Base-by-base conservation (phyloP, 495 filamentous ascomycete species). In the Tuber borchii region DNA sequence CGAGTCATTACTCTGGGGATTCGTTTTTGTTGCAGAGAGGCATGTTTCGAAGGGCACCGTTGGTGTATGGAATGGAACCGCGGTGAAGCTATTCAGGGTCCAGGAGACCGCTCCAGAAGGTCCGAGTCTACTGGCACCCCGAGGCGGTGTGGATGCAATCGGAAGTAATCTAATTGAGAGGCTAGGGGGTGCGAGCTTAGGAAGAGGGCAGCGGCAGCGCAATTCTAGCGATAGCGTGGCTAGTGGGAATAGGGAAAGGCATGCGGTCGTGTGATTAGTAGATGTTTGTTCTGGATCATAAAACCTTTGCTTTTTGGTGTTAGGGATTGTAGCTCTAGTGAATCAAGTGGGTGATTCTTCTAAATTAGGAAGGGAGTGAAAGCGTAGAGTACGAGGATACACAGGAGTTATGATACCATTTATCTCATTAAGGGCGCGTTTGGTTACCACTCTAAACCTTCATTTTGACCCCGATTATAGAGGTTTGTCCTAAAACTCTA, bases 21-120 rank as follows among this genome's bases (percentile, higher is more conserved):
- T 97, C 84, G 90, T 97, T 78, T 99, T 97, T 84, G 88, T 90
- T 43, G 90, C 89, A 77, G 95, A 99, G 84, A 93, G 97, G 89
- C 89, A 93, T 69, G 91, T 97, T 5, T 87, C 91, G 1, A 93
- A 90, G 83, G 95, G 95, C 44, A 94, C 92, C 1, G 91, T 93
- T n/a, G 95, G 95, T 22, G 90, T 98, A 2, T 99, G 95, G 95
- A 97, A 97, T 79, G 91, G 93, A 26, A 98, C 96, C 7, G 84
- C 85, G 2, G 93, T 99, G 82, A 91, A 91, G 81, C 86, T 99
- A 26, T 98, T 99, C 85, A 90, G 88, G 73, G 94, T 99, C 19
- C 93, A 97, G 83, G 92, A 97, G 81, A 91, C 90, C 40, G 91
- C 90, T 3, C 87, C 91, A 9, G 88, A 92, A 78, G 93, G 93